These are phyloP conservation scores for Casuarina glauca DNA, from an alignment of 306 rosid species.

Conservation along the genomic window DNA sequence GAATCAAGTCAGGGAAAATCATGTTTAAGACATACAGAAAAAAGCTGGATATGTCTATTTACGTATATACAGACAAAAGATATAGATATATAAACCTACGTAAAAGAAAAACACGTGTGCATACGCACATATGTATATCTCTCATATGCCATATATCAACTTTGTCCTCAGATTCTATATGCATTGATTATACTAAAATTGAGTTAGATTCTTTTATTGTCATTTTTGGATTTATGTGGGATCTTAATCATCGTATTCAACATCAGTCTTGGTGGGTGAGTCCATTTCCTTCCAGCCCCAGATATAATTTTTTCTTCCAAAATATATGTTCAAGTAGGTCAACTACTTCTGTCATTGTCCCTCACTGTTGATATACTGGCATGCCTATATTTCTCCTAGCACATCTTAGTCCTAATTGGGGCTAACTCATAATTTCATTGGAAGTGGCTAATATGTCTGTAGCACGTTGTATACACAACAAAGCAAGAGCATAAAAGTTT, in stretches of 20 bases:
- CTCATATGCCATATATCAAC: too few species aligned
- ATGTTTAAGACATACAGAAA: neutral
- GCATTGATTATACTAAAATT: neutral
- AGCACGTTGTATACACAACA: neutral
- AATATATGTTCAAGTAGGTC: neutral
- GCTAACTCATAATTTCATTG: neutral
- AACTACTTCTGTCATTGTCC: neutral
- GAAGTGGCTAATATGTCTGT: neutral
- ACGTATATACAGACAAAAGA: too few species aligned
- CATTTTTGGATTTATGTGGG: neutral
- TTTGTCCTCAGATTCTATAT: neutral
- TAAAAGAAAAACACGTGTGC: too few species aligned
- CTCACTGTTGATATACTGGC: neutral
- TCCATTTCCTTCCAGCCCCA: neutral
- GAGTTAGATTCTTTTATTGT: neutral
- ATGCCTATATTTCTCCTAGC: neutral
- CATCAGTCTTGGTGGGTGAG: neutral
- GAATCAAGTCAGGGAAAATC: neutral
- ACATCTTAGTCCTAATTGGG: neutral
- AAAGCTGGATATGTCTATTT: neutral
- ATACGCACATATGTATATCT: too few species aligned
- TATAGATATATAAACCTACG: too few species aligned
- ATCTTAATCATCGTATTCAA: neutral
- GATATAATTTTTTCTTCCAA: neutral
- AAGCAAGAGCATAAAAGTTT: neutral